These are phyloP conservation scores for Sequoia sempervirens DNA, from an alignment of 75 land plant genomes.

Conservation along the genomic window DNA sequence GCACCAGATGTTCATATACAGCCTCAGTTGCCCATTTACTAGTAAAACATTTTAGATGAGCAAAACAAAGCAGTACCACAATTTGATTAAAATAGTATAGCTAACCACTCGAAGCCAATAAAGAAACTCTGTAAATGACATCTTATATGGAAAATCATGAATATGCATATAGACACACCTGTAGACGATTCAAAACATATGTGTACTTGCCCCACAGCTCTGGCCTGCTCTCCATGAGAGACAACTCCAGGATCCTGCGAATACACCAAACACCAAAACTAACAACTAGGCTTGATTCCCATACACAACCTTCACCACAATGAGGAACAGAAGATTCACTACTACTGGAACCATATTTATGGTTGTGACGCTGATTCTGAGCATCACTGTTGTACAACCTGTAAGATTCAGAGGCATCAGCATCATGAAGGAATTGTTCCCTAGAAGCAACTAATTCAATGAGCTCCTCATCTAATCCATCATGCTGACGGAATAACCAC, in stretches of 20 bases:
- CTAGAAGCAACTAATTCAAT: conserved; percentile 63
- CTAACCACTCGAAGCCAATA: background rate
- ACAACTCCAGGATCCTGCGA: conserved; percentile 72
- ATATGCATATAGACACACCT: conserved; percentile 49
- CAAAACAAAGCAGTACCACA: background rate
- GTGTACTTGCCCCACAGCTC: conserved; percentile 99
- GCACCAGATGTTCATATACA: background rate
- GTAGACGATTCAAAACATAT: conserved; percentile 95
- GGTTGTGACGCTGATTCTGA: conserved; percentile 8
- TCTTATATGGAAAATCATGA: background rate
- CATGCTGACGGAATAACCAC: conserved; percentile 76
- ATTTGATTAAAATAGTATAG: background rate
- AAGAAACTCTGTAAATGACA: background rate
- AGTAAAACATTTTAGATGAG: background rate
- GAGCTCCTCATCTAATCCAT: conserved; percentile 84
- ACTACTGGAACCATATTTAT: background rate
- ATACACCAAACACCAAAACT: conserved; percentile 99
- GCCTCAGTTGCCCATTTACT: background rate
- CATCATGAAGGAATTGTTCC: conserved; percentile 55
- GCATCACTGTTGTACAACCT: conserved; percentile 6
- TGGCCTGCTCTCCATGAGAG: conserved; percentile 95
- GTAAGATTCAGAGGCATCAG: conserved; percentile 34
- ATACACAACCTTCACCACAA: conserved; percentile 86
- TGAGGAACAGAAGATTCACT: conserved; percentile 31
- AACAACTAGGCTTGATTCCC: conserved; percentile 57